phyloP scores from a whole-genome alignment of 2,329 filamentous ascomycete genomes.

The Aspergillus sp. region DNA sequence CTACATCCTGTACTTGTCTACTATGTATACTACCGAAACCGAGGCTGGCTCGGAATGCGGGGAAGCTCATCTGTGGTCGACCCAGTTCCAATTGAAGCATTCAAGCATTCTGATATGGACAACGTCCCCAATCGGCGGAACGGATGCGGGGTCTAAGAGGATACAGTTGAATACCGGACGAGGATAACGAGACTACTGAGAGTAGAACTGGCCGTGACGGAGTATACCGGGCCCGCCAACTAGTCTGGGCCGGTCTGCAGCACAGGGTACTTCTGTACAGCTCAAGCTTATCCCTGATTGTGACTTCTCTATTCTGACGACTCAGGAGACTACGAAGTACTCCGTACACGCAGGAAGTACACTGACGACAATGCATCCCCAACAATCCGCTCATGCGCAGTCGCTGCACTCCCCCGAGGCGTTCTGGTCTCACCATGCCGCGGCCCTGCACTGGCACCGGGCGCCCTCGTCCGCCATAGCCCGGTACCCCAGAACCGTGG shows the following conservation, averaged over 20 bases:
- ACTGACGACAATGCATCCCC: conserved; percentile 25
- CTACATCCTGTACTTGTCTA: not conserved
- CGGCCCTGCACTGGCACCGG: conserved; percentile 72
- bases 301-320: not conserved
- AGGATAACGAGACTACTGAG: too few relatives aligned
- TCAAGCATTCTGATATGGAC: too few relatives aligned
- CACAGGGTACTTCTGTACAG: too few relatives aligned
- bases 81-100: too few relatives aligned
- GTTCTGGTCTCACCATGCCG: conserved; percentile 71
- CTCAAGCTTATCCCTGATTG: not conserved
- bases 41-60: not conserved
- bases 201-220: too few relatives aligned
- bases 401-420: conserved; percentile 61
- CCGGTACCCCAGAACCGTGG: conserved; percentile 41
- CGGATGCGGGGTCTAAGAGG: too few relatives aligned
- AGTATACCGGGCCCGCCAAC: too few relatives aligned
- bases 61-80: not conserved
- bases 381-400: conserved; percentile 43
- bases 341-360: not conserved
- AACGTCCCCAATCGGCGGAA: too few relatives aligned
- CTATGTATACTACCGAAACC: not conserved
- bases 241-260: too few relatives aligned
- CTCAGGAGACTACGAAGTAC: not conserved
- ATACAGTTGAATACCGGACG: too few relatives aligned
- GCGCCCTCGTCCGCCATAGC: conserved; percentile 57